Evolutionary conservation across 805 yeast species (phyloP), one percentile per base, ranked within the genome.

Genomic region (Teunomyces kruisii): DNA sequence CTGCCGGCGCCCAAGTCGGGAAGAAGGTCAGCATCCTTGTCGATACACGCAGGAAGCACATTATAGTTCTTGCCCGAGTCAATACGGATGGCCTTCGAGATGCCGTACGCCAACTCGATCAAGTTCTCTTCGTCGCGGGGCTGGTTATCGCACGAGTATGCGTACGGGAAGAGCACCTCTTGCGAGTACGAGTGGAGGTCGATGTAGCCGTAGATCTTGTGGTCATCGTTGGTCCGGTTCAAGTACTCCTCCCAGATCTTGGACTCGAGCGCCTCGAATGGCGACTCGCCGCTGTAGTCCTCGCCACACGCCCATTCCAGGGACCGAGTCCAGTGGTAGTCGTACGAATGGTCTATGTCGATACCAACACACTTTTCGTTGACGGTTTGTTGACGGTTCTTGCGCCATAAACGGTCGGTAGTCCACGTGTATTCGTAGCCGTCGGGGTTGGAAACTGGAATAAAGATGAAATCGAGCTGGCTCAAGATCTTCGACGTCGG

Each of bases 401-500:
- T 90, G 38, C 94, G 71, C 97, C 97, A 90, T 47, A 90, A 68
- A 45, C 97, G 70, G 60, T 90, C 96, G 22, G 67, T 58, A 2
- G 72, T 74, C 96, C 97, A 90, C 2, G 95, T 74, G 61, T 86
- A 85, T 10, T 74, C 87, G 61, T 90, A 90, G 0, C 97, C 97
- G 65, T 90, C 97, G 1, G 96, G 96, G 58, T 90, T 90, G 63
- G 83, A 78, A 9, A 88, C 87, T 0, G 97, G 97, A 26, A 89
- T 74, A 51, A 90, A 81, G 28, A 87, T 61, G 54, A 86, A 86
- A 56, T 88, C 92, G 46, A 88, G 62, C 37, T 80, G 67, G 38
- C 81, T 68, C 47, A 88, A 63, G 47, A 70, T 80, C 27, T 62
- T 64, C 4, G 73, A 28, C 68, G 59, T 51, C 1, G 71, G 73